phyloP scores from a whole-genome alignment of 164 flowering plant species.

The Stephania japonica region DNA sequence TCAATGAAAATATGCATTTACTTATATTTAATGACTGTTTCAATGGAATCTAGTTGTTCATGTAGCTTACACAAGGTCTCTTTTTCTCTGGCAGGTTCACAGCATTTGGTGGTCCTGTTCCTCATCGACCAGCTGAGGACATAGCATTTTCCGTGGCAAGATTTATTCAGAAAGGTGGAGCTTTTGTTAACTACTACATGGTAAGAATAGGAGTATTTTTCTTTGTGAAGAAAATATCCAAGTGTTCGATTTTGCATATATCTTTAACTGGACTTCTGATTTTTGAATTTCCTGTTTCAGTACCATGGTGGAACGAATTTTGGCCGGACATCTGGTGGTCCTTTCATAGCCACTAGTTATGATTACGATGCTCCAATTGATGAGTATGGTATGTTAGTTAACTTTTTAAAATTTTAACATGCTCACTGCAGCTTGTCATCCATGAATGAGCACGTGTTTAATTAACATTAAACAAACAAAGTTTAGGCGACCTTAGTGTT shows the following conservation, averaged over 20 bases:
- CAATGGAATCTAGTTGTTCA: neutral
- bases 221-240: neutral
- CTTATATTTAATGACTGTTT: neutral
- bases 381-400: slow-evolving; percentile 76
- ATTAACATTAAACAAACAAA: neutral
- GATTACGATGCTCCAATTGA: slow-evolving; percentile 99
- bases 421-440: neutral
- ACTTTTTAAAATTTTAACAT: slow-evolving; percentile 2
- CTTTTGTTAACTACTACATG: slow-evolving; percentile 94
- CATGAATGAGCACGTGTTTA: neutral
- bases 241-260: neutral
- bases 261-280: slow-evolving; percentile 1
- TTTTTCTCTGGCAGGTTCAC: slow-evolving; percentile 62
- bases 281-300: slow-evolving; percentile 31
- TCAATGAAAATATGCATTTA: neutral
- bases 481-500: neutral
- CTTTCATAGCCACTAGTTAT: slow-evolving; percentile 94
- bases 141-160: slow-evolving; percentile 90
- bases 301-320: slow-evolving; percentile 99
- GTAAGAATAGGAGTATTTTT: slow-evolving; percentile 33
- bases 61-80: neutral
- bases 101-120: slow-evolving; percentile 90
- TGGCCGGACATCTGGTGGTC: slow-evolving; percentile 98
- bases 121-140: slow-evolving; percentile 87
- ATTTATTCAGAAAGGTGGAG: slow-evolving; percentile 91